Percentiles rank a stretch among this genome's conserved stretches.
Conservation (phyloP, 352 stramenopile species). For the Phytophthora sp. region DNA sequence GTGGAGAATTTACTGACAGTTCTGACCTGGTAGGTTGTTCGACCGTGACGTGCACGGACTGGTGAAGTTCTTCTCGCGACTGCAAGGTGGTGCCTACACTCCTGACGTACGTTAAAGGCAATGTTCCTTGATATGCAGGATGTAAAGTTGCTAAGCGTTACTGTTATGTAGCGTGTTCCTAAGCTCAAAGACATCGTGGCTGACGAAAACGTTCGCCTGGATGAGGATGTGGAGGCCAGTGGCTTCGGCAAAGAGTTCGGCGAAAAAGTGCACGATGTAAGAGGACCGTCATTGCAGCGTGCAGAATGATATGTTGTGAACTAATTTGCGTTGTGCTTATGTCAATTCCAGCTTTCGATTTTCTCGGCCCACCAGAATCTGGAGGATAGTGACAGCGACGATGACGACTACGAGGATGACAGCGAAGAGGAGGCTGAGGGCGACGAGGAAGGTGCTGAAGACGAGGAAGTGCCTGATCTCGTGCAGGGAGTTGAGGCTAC, state of each 20-base stretch:
- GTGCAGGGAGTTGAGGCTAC: conserved; percentile 45
- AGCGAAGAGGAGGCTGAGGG: conserved; percentile 38
- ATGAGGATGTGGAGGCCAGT: conserved; percentile 80
- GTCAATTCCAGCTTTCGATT: conserved; percentile 69
- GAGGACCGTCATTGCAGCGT: no score
- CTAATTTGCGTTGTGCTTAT: background rate
- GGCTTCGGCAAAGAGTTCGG: conserved; percentile 83
- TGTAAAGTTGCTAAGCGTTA: conserved; percentile 4
- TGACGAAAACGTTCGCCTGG: conserved; percentile 62
- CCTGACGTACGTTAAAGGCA: conserved; percentile 89
- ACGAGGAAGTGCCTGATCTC: conserved; percentile 42
- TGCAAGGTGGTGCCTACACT: conserved; percentile 82
- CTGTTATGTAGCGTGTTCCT: conserved; percentile 45
- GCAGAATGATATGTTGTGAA: no score
- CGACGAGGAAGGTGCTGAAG: conserved; percentile 37
- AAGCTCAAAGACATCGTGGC: conserved; percentile 74
- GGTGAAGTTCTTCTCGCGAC: conserved; percentile 94
- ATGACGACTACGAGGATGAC: conserved; percentile 56
- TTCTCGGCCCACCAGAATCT: conserved; percentile 73
- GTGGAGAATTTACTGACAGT: conserved; percentile 3
- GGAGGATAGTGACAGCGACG: conserved; percentile 43
- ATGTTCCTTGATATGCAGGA: no score
- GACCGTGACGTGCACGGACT: conserved; percentile 96
- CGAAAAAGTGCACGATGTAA: conserved; percentile 69
- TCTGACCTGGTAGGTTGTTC: conserved; percentile 71